Conservation (phyloP, 345 rosid genomes). For the Murraya koenigii region DNA sequence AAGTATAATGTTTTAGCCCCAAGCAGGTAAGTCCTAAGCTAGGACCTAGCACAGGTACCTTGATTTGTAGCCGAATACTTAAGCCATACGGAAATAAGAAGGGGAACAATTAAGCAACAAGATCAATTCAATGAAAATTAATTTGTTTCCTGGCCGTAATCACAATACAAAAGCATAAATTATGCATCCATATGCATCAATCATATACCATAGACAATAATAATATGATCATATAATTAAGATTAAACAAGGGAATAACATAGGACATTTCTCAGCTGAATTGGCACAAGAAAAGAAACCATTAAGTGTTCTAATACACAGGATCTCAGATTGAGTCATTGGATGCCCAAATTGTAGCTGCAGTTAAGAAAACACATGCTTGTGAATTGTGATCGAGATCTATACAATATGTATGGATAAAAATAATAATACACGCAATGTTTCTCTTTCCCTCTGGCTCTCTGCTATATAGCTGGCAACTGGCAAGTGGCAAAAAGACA, state of each 20-base stretch:
- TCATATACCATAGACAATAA: neutral
- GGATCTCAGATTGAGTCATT: neutral
- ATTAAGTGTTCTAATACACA: no score
- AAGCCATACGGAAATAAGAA: neutral
- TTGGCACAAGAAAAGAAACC: neutral
- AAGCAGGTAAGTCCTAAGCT: neutral
- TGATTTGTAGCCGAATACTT: neutral
- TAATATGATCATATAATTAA: neutral
- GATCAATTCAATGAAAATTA: neutral
- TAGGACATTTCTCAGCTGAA: neutral
- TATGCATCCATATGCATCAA: neutral
- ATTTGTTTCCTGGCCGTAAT: neutral
- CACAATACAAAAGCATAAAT: neutral
- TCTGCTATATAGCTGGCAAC: slow-evolving; percentile 12
- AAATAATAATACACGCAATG: neutral
- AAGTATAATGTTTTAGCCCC: neutral
- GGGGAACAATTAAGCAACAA: neutral
- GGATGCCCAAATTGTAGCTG: neutral
- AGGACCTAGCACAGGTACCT: neutral
- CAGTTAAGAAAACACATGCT: neutral
- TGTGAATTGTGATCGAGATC: neutral
- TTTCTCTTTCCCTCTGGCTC: neutral
- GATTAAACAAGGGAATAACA: neutral
- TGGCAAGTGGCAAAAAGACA: neutral
- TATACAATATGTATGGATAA: neutral